Evolutionary conservation across 169 alveolate species (phyloP), one percentile per base, ranked within the genome.

Genomic region (Plasmodium reichenowi): DNA sequence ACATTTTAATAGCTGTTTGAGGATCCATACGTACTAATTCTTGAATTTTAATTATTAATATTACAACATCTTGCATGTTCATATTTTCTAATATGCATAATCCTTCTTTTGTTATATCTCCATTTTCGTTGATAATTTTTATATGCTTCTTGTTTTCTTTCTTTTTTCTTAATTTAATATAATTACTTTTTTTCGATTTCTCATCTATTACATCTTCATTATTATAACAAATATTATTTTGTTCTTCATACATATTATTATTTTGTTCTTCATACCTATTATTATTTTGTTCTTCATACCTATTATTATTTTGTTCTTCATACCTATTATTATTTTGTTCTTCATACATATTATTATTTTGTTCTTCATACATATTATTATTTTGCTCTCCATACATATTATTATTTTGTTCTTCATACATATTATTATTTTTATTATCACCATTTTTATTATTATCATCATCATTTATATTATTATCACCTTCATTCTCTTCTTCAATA

Each of bases 51-150:
- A 67, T 13, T 15, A 83, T 56, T 48, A 83, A 43, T 9, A 67
- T 45, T 7, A 83, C 50, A 8, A 83, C 47, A 17, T 83, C 91
- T 67, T 83, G 58, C 91, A 83, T 83, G 29, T 67, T 56, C 91
- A 83, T 83, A 72, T 83, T 67, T 17, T 47, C 58, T 17, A 83
- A 24, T 12, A 83, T 83, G 2, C 50, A 47, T 10, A 47, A 6
- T 7, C 91, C 91, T 22, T 67, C 60, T 68, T 68, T 62, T 24
- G 91, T 83, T 20, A 83, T 68, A 24, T 56, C 43, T 32, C 91
- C 91, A 48, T 58, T 83, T 62, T 83, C 15, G 26, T 83, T 68
- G 54, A 83, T 83, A 29, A 83, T 54, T 47, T 56, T 68, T n/a
- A 60, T 22, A 17, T 22, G 3, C 8, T 60, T 17, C 6, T 17